phyloP scores from a whole-genome alignment of 2,329 filamentous ascomycete species.

The Fusarium udum region DNA sequence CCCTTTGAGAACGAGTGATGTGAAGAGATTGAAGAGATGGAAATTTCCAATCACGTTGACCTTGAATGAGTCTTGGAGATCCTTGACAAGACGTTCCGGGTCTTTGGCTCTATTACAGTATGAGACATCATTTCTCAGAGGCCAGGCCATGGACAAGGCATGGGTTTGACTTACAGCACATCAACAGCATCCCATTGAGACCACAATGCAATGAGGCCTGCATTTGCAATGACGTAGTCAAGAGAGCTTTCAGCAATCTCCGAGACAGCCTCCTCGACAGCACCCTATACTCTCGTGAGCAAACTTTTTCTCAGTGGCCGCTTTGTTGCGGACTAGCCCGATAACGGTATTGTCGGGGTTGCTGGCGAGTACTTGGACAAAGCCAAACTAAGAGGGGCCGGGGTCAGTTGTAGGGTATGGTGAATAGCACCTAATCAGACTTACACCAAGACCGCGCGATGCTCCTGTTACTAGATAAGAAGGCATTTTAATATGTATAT shows the following conservation, averaged over 20 bases:
- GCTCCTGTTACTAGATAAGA: background rate
- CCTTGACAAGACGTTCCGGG: background rate
- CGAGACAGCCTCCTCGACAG: background rate
- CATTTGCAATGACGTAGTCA: background rate
- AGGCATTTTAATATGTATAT: background rate
- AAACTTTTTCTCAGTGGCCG: background rate
- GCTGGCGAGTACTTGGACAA: background rate
- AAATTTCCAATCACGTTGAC: background rate
- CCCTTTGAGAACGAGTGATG: background rate
- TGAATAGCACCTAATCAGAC: accelerated
- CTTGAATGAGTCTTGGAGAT: background rate
- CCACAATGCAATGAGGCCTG: background rate
- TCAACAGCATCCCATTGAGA: background rate
- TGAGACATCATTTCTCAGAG: background rate
- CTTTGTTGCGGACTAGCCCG: background rate
- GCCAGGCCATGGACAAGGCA: accelerated
- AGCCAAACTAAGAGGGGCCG: background rate
- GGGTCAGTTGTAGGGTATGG: background rate
- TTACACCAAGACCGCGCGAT: background rate
- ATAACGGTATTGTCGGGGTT: background rate
- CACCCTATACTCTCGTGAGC: background rate
- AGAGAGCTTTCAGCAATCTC: background rate
- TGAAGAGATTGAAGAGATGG: background rate
- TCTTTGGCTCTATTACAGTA: background rate
- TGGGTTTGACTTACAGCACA: background rate